Conservation (phyloP, 352 stramenopile species). For the Pythium scleroteichum region DNA sequence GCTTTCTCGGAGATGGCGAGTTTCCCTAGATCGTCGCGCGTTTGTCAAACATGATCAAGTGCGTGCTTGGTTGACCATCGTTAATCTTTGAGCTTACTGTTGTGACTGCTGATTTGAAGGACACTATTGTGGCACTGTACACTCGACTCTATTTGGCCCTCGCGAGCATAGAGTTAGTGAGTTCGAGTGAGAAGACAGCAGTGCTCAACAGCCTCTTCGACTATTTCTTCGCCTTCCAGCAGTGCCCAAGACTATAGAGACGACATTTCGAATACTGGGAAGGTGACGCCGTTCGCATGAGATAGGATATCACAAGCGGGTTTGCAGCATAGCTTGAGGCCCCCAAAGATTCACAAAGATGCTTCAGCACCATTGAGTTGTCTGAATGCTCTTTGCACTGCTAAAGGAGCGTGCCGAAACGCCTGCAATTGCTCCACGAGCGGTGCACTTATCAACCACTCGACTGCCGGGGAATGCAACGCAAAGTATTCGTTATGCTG, state of each 20-base stretch:
- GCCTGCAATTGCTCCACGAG: conserved; percentile 37
- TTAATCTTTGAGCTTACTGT: no score
- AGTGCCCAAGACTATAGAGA: conserved; percentile 56
- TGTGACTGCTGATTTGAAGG: conserved; percentile 12
- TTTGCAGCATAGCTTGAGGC: conserved; percentile 56
- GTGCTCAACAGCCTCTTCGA: conserved; percentile 86
- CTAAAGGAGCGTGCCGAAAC: conserved; percentile 62
- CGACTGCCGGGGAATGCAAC: conserved; percentile 82
- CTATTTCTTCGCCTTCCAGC: conserved; percentile 87
- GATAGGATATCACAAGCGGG: conserved; percentile 55
- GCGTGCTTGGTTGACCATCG: no score
- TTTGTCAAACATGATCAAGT: conserved; percentile 89
- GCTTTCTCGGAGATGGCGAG: conserved; percentile 89
- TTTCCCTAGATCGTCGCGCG: conserved; percentile 83
- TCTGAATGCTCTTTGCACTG: conserved; percentile 85
- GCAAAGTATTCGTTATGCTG: conserved; percentile 63
- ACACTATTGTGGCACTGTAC: conserved; percentile 79
- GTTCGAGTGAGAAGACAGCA: conserved; percentile 37
- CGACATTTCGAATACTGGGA: conserved; percentile 66
- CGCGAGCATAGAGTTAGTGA: conserved; percentile 60
- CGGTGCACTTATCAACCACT: conserved; percentile 87
- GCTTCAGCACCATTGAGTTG: conserved; percentile 89
- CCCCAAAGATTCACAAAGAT: conserved; percentile 80
- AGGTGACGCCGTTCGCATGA: conserved; percentile 61
- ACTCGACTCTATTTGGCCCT: conserved; percentile 82